Evolutionary conservation across 495 filamentous ascomycete genomes (phyloP).

Genomic region (Penicillium canariense): DNA sequence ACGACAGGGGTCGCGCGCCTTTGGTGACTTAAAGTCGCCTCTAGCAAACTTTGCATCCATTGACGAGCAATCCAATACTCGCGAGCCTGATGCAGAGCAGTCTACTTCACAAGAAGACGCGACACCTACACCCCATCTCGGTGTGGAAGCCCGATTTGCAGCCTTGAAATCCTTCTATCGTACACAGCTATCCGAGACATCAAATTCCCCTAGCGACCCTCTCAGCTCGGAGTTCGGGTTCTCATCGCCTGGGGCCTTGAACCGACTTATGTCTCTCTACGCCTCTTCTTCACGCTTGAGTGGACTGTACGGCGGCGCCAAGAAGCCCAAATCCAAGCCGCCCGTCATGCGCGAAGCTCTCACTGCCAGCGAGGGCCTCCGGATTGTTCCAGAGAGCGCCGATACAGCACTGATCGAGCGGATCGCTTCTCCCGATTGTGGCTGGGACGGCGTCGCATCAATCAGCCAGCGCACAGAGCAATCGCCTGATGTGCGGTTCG

Average conservation of each 20-base stretch:
- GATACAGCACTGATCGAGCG: constrained; percentile 46
- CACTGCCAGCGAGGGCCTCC: constrained; percentile 65
- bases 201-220: constrained; percentile 51
- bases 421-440: constrained; percentile 42
- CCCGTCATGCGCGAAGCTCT: constrained; percentile 76
- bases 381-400: constrained; percentile 48
- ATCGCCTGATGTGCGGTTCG: constrained; percentile 52
- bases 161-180: constrained; percentile 70
- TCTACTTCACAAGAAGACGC: constrained; percentile 18
- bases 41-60: constrained; percentile 38
- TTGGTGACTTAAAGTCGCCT: constrained; percentile 41
- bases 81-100: constrained; percentile 13
- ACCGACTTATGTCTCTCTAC: constrained; percentile 90
- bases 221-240: constrained; percentile 51
- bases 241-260: constrained; percentile 77
- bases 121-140: constrained; percentile 22
- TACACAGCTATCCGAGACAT: constrained; percentile 62
- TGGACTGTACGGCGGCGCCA: constrained; percentile 51
- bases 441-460: constrained; percentile 56
- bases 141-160: constrained; percentile 42
- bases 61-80: constrained; percentile 27
- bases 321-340: constrained; percentile 65
- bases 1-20: constrained; percentile 34
- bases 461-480: constrained; percentile 50
- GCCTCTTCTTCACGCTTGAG: constrained; percentile 52